Evolutionary conservation across 257 asterid genomes (phyloP).

Genomic region (Gardenia jasminoides): DNA sequence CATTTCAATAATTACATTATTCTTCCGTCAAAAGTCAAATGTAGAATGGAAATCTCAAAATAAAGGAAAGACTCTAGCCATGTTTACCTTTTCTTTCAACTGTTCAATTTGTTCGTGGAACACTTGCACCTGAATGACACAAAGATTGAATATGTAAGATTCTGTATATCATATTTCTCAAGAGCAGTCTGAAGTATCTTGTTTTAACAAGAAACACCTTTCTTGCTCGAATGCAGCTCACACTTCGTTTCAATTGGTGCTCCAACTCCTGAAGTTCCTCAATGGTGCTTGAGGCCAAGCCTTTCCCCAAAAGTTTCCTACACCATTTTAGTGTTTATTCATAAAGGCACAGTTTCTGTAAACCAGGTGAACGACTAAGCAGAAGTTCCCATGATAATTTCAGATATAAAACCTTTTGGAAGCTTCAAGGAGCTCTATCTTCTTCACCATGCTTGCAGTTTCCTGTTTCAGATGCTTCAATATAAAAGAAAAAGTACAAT

Average conservation of each 20-base stretch:
- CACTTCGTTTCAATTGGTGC: slow-evolving; percentile 74
- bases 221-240: slow-evolving; percentile 60
- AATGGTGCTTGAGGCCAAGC: slow-evolving; percentile 52
- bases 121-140: slow-evolving; percentile 58
- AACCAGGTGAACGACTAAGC: background rate
- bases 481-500: background rate
- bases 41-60: too few species aligned
- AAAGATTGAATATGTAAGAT: background rate
- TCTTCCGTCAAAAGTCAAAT: too few species aligned
- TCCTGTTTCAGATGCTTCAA: slow-evolving; percentile 63
- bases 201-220: slow-evolving; percentile 37
- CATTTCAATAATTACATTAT: background rate
- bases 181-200: background rate
- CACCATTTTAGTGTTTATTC: background rate
- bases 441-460: slow-evolving; percentile 63
- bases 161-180: background rate
- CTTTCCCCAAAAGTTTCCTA: slow-evolving; percentile 87
- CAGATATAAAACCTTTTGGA: slow-evolving; percentile 53
- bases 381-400: background rate
- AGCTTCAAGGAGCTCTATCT: slow-evolving; percentile 76
- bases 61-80: too few species aligned
- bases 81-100: slow-evolving; percentile 70
- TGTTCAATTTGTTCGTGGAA: slow-evolving; percentile 70
- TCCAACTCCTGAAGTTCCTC: slow-evolving; percentile 82
- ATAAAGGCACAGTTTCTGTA: background rate